Evolutionary conservation across 2,329 filamentous ascomycete species (phyloP).

Genomic region (Leptographium radiaticola): DNA sequence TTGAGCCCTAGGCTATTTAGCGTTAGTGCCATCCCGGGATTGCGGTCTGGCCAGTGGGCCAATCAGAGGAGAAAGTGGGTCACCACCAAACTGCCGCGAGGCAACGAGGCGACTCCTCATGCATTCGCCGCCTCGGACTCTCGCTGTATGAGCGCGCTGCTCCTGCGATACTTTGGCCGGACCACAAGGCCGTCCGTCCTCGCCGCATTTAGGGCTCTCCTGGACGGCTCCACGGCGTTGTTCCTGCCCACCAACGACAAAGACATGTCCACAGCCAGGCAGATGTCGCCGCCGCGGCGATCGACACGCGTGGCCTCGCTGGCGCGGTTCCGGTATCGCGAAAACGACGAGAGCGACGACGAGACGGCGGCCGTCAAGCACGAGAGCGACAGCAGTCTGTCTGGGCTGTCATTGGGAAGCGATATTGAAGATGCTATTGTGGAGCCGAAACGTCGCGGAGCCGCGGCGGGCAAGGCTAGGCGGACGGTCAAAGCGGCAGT

Average conservation of each 20-base stretch:
- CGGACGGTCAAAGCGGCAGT: neutral
- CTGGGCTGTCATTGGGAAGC: slow-evolving; percentile 11
- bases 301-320: slow-evolving; percentile 8
- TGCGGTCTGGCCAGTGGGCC: neutral
- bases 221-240: neutral
- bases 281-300: slow-evolving; percentile 2
- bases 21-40: neutral
- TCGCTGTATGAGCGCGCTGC: neutral
- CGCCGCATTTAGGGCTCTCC: neutral
- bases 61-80: neutral
- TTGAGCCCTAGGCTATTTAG: neutral
- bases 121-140: neutral
- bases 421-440: slow-evolving; percentile 23
- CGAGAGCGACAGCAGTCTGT: slow-evolving; percentile 6
- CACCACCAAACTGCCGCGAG: neutral
- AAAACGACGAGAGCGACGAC: slow-evolving; percentile 4
- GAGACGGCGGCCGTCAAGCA: neutral
- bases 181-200: neutral
- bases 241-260: neutral
- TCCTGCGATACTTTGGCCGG: neutral
- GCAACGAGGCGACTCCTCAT: neutral
- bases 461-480: neutral
- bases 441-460: neutral
- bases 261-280: neutral
- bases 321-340: slow-evolving; percentile 11